Evolutionary conservation across 495 filamentous ascomycete species (phyloP).

Genomic region (Xylaria nigripes): DNA sequence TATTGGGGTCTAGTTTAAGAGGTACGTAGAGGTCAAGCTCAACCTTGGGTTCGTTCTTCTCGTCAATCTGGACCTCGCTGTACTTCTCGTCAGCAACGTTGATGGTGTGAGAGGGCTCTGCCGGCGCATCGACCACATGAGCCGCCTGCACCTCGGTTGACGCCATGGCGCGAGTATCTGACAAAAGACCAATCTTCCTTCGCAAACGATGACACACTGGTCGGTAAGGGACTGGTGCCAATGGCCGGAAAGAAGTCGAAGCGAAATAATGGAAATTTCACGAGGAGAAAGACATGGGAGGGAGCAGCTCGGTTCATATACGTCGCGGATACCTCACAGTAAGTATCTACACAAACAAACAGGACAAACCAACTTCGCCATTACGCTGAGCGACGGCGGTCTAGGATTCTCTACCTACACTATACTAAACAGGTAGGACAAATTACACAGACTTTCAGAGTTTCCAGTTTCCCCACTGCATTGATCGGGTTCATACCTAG

Average conservation of each 20-base stretch:
- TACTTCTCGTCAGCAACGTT: constrained; percentile 12
- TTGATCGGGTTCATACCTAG: too few species aligned
- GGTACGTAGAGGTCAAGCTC: constrained; percentile 42
- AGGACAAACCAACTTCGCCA: too few species aligned
- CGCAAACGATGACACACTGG: background rate
- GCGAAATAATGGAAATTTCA: background rate
- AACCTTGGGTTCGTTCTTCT: constrained; percentile 24
- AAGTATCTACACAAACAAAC: too few species aligned
- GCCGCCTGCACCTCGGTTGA: constrained; percentile 16
- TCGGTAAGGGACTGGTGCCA: background rate
- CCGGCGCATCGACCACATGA: constrained; percentile 14
- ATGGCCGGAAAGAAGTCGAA: background rate
- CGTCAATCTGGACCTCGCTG: constrained; percentile 5
- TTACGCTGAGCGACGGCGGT: too few species aligned
- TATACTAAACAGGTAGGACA: too few species aligned
- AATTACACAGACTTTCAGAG: too few species aligned
- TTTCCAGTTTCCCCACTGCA: too few species aligned
- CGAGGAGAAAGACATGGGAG: background rate
- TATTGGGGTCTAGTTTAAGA: constrained; percentile 35
- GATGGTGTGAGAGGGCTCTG: background rate
- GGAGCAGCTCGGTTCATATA: constrained; percentile 8
- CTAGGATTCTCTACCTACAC: too few species aligned
- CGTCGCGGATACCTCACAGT: too few species aligned
- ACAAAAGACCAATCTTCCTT: background rate
- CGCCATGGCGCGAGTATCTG: constrained; percentile 11